Base-by-base conservation (phyloP, 164 flowering plant species). In the Buxus sempervirens region DNA sequence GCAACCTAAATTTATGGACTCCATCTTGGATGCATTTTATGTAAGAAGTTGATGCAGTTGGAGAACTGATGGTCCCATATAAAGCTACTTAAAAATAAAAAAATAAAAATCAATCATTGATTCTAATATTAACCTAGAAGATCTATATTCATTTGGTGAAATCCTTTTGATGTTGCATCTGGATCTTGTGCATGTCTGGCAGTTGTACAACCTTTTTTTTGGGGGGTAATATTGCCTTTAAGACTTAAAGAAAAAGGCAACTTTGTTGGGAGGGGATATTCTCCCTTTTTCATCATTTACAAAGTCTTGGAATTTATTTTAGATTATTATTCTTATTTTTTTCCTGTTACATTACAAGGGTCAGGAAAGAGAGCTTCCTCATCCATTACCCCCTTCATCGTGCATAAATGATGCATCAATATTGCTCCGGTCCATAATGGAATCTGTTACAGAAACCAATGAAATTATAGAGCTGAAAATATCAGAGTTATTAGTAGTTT, bases 361-460 rank as follows among this genome's bases (percentile, higher is more conserved):
- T 26, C 80, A 85, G 90, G 90, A 77, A 69, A 75, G 68, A 70
- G 82, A 81, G 48, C 54, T 49, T 73, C 64, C 70, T 60, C 55
- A 22, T 54, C 16, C 54, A 38, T 53, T 67, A 61, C 78, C 80
- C 45, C 79, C 84, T 49, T 66, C 86, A 32, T 84, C 88, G 66
- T 85, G 88, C 80, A 60, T 87, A 51, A 86, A 88, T 65, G 81
- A 84, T 70, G 79, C 79, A 60, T 89, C 97, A 26, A 75, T 73
- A 42, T 69, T 91, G 77, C 89, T 91, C 25, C 67, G 73, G 64
- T 81, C 74, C 57, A 76, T 89, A 58, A 70, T 86, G 78, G 77
- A 68, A 67, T 82, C 82, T 70, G 75, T 84, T 65, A 72, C 79
- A 27, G 72, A 68, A 70, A 68, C 62, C 49, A 49, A 70, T 68